These are phyloP conservation scores for Sphaceloma murrayae DNA, from an alignment of 2,329 filamentous ascomycete genomes.

Conservation along the genomic window DNA sequence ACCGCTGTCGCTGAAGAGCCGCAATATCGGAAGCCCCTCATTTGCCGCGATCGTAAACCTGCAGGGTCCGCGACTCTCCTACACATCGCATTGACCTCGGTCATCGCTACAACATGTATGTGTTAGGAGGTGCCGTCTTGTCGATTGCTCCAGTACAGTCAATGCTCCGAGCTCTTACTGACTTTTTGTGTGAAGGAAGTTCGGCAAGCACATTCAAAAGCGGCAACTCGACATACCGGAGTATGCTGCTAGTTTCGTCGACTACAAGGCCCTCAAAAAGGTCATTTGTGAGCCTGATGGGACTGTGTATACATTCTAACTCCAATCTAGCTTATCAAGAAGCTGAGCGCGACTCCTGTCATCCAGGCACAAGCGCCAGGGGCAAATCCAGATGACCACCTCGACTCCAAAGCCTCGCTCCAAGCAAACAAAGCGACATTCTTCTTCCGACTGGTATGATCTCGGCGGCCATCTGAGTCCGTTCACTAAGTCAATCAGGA, in stretches of 20 bases:
- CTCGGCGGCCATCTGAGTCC: neutral
- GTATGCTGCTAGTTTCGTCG: constrained; percentile 98
- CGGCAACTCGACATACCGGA: constrained; percentile 97
- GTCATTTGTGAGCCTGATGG: too few relatives aligned
- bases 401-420: constrained; percentile 76
- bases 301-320: constrained; percentile 27
- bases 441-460: constrained; percentile 85
- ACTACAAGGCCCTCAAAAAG: constrained; percentile 99
- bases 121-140: neutral
- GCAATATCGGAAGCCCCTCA: neutral
- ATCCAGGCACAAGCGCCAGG: constrained; percentile 54
- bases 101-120: neutral
- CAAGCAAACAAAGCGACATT: constrained; percentile 98
- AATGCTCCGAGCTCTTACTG: too few relatives aligned
- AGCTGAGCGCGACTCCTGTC: constrained; percentile 82
- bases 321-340: constrained; percentile 81
- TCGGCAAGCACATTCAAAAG: constrained; percentile 99
- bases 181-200: constrained; percentile 67
- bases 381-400: constrained; percentile 33
- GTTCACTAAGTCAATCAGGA: too few relatives aligned
- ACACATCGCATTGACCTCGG: neutral
- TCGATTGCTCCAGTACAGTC: neutral
- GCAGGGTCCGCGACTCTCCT: neutral
- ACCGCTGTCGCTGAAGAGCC: neutral
- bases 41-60: neutral